Evolutionary conservation across 208 protist species (phyloP).

Genomic region (Leishmania guyanensis): DNA sequence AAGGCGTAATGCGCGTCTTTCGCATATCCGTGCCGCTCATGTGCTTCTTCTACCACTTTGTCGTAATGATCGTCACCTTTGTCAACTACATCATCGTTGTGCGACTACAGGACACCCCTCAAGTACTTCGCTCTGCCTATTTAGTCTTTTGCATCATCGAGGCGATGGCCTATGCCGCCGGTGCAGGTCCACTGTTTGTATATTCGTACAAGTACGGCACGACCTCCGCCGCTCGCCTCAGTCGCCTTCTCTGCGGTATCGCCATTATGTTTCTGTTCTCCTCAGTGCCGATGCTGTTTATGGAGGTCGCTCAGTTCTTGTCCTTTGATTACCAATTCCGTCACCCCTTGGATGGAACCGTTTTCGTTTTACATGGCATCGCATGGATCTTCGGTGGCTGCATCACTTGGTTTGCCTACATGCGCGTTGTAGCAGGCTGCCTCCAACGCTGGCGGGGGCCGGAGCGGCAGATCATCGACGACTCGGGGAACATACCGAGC

Average conservation of each 20-base stretch:
- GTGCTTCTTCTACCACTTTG: slow-evolving; percentile 69
- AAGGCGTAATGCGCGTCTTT: slow-evolving; percentile 50
- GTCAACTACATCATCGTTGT: slow-evolving; percentile 60
- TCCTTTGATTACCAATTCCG: slow-evolving; percentile 17
- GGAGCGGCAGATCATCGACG: slow-evolving; percentile 63
- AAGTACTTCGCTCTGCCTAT: slow-evolving; percentile 33
- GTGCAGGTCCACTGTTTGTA: slow-evolving; percentile 68
- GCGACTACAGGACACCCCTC: neutral
- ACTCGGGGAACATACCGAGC: slow-evolving; percentile 32
- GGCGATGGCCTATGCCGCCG: slow-evolving; percentile 40
- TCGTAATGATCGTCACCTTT: slow-evolving; percentile 52
- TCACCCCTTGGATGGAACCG: slow-evolving; percentile 48
- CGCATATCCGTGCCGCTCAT: slow-evolving; percentile 60
- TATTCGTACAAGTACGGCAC: slow-evolving; percentile 86
- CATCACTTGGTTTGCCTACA: slow-evolving; percentile 73
- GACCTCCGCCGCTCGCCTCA: slow-evolving; percentile 31
- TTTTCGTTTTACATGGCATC: slow-evolving; percentile 59
- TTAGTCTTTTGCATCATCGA: slow-evolving; percentile 69
- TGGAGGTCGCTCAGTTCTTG: slow-evolving; percentile 49
- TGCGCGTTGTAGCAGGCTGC: slow-evolving; percentile 37
- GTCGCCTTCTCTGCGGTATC: slow-evolving; percentile 47
- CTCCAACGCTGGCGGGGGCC: slow-evolving; percentile 59
- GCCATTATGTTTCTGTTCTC: slow-evolving; percentile 65
- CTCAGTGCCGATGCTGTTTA: slow-evolving; percentile 63
- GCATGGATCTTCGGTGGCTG: slow-evolving; percentile 38